Conservation (phyloP, 2,329 filamentous ascomycete species). For the Cladosporium halotolerans region DNA sequence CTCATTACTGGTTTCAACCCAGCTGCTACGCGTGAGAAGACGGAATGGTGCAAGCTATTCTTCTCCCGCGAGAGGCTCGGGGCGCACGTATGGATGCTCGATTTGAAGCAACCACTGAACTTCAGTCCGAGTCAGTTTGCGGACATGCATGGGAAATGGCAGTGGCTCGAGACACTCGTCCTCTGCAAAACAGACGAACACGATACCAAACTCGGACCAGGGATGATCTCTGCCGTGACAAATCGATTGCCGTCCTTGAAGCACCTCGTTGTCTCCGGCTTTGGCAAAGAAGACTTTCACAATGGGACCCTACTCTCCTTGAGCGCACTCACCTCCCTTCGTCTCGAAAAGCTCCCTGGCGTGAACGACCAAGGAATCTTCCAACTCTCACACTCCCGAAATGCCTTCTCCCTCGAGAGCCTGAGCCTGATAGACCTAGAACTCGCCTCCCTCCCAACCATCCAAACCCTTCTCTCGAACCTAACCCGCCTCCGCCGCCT, state of each 20-base stretch:
- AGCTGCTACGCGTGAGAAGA: constrained; percentile 23
- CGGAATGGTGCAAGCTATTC: constrained; percentile 35
- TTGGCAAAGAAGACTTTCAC: constrained; percentile 49
- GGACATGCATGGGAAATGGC: constrained; percentile 46
- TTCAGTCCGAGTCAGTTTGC: constrained; percentile 50
- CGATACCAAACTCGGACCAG: constrained; percentile 42
- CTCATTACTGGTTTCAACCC: constrained; percentile 48
- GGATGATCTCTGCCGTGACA: constrained; percentile 49
- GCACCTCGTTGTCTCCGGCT: constrained; percentile 49
- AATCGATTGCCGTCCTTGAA: constrained; percentile 47
- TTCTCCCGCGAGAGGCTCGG: constrained; percentile 43
- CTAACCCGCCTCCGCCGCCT: constrained; percentile 44
- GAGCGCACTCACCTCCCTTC: constrained; percentile 46
- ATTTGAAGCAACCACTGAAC: constrained; percentile 27
- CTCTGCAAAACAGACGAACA: constrained; percentile 39
- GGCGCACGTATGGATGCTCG: constrained; percentile 51
- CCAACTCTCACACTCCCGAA: constrained; percentile 41
- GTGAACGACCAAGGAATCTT: constrained; percentile 51
- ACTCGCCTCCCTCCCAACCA: constrained; percentile 44
- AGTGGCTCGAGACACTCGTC: constrained; percentile 47
- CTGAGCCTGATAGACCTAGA: constrained; percentile 50
- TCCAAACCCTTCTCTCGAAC: constrained; percentile 47
- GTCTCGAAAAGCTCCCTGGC: constrained; percentile 50
- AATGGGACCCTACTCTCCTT: constrained; percentile 49
- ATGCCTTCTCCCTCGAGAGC: constrained; percentile 39